These are phyloP conservation scores for Tolypocladium sp. DNA, from an alignment of 2,329 filamentous ascomycete genomes.

Conservation along the genomic window DNA sequence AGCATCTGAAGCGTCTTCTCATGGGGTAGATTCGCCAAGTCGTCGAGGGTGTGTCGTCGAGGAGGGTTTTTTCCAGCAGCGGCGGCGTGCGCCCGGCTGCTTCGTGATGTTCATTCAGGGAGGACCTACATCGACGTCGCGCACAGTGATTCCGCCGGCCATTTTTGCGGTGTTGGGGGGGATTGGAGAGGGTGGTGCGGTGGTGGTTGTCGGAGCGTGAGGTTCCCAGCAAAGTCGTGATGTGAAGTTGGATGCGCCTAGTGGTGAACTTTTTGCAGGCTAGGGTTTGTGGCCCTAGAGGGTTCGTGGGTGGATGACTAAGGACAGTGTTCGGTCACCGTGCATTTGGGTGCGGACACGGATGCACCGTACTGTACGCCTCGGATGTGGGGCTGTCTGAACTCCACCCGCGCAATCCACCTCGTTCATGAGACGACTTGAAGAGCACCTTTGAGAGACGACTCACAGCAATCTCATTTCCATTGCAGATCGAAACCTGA, in stretches of 20 bases:
- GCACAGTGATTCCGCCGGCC: conserved; percentile 70
- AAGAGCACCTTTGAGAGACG: not conserved
- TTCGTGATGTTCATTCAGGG: conserved; percentile 16
- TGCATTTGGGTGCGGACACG: not conserved
- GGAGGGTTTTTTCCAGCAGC: not conserved
- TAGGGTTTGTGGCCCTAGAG: conserved; percentile 26
- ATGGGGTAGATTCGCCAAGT: conserved; percentile 10
- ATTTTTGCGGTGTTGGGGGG: conserved; percentile 55
- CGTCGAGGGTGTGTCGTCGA: conserved; percentile 8
- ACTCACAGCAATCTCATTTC: not conserved
- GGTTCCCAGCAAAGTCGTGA: conserved; percentile 10
- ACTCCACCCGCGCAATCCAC: not conserved
- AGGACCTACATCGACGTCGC: conserved; percentile 73
- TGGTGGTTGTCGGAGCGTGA: conserved; percentile 21
- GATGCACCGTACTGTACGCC: not conserved
- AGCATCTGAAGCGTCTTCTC: conserved; percentile 2
- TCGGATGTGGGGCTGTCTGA: not conserved
- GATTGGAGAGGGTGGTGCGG: conserved; percentile 15
- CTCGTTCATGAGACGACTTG: not conserved
- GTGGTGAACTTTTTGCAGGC: conserved; percentile 15
- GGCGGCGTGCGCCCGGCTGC: not conserved
- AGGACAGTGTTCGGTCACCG: not conserved
- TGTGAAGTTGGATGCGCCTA: conserved; percentile 8
- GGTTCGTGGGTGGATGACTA: conserved; percentile 11
- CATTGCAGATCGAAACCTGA: not conserved